phyloP scores from a whole-genome alignment of 352 stramenopile species.

The Elongisporangium prolatum region DNA sequence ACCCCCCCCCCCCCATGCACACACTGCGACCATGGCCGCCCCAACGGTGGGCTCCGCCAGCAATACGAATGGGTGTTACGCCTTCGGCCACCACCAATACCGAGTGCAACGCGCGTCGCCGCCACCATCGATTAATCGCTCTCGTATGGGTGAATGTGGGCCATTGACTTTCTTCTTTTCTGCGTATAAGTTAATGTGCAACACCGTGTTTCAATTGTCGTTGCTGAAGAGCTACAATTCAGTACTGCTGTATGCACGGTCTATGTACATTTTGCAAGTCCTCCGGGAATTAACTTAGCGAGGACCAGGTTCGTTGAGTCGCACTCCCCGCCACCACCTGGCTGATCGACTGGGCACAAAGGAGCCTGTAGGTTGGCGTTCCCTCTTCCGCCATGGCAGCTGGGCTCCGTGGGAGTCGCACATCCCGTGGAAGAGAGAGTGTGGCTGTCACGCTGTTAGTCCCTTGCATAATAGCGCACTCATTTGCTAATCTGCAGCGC shows the following conservation, averaged over 20 bases:
- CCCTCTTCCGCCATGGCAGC: neutral
- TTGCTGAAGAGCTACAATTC: conserved; percentile 1
- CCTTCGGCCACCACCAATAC: conserved; percentile 5
- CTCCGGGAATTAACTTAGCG: conserved; percentile 2
- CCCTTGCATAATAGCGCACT: neutral
- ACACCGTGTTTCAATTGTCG: conserved; percentile 7
- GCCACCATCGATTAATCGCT: conserved; percentile 8
- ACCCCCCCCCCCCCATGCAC: no score
- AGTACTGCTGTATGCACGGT: conserved; percentile 6
- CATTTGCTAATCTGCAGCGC: conserved; percentile 13
- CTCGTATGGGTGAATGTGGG: neutral
- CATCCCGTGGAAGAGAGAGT: conserved; percentile 4
- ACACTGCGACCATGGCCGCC: neutral
- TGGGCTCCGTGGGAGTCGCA: conserved; percentile 6
- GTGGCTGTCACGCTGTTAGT: conserved; percentile 1
- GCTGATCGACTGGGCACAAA: neutral
- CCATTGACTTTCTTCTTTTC: conserved; percentile 1
- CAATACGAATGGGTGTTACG: neutral
- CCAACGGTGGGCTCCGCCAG: conserved; percentile 7
- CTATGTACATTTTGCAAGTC: conserved; percentile 13
- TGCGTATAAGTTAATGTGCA: conserved; percentile 3
- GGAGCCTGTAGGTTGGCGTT: neutral
- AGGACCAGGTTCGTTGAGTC: neutral
- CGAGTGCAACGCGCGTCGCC: conserved; percentile 30
- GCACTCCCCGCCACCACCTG: neutral